Evolutionary conservation across 805 yeast genomes (phyloP).

Genomic region (Brettanomyces bruxellensis): DNA sequence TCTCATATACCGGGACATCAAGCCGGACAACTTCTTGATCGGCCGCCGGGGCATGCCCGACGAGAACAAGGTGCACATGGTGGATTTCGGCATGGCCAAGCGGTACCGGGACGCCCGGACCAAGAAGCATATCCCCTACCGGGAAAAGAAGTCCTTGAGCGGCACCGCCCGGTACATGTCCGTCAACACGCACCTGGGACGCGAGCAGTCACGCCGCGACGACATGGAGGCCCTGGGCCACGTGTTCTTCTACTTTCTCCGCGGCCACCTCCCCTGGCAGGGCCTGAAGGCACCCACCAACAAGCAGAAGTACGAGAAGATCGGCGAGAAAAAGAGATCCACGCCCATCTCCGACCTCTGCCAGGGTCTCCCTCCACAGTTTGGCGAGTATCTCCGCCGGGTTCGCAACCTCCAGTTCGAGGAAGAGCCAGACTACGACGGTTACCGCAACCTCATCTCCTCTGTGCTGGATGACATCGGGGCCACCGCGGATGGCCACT

Average conservation of each 20-base stretch:
- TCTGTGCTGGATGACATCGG: constrained; percentile 68
- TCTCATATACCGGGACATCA: constrained; percentile 90
- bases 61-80: constrained; percentile 79
- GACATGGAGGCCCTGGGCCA: constrained; percentile 96
- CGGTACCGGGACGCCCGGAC: constrained; percentile 96
- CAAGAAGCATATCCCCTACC: constrained; percentile 89
- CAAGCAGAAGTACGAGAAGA: constrained; percentile 94
- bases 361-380: constrained; percentile 83
- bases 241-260: constrained; percentile 87
- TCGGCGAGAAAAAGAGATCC: constrained; percentile 90
- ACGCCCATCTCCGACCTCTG: constrained; percentile 83
- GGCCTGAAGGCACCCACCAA: constrained; percentile 97
- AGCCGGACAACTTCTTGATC: constrained; percentile 93
- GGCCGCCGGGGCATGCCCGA: constrained; percentile 82
- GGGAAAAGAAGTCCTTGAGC: constrained; percentile 90
- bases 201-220: constrained; percentile 94
- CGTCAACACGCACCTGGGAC: constrained; percentile 92
- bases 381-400: constrained; percentile 82
- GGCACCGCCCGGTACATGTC: constrained; percentile 99
- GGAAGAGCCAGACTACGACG: constrained; percentile 90
- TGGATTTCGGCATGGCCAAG: constrained; percentile 98
- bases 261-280: constrained; percentile 98
- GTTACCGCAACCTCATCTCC: constrained; percentile 67
- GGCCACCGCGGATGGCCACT: constrained; percentile 74
- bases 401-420: constrained; percentile 89